Percentiles rank a stretch among this genome's conserved stretches.
phyloP scores from a whole-genome alignment of 2,329 filamentous ascomycete species.

The Fusarium tupiense region DNA sequence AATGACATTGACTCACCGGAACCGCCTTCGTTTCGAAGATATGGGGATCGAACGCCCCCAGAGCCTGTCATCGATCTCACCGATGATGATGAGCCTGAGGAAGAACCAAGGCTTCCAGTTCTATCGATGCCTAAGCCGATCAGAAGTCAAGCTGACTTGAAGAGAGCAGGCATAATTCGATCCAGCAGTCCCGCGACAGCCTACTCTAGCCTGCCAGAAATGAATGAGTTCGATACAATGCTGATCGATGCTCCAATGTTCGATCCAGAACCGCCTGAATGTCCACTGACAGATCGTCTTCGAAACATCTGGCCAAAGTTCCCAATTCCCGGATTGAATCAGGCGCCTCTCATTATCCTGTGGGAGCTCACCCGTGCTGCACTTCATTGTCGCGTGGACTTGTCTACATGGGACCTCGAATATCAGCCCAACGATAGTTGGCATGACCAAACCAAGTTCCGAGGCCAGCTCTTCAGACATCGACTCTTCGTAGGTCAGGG shows the following conservation, averaged over 20 bases:
- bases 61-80: constrained; percentile 9
- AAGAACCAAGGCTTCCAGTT: constrained; percentile 23
- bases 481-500: constrained; percentile 54
- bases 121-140: background rate
- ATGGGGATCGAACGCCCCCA: constrained; percentile 8
- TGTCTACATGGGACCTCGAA: constrained; percentile 47
- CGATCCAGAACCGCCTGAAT: background rate
- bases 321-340: constrained; percentile 50
- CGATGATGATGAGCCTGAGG: constrained; percentile 4
- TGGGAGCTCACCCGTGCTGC: constrained; percentile 65
- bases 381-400: constrained; percentile 55
- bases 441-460: constrained; percentile 56
- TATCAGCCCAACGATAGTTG: constrained; percentile 52
- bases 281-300: constrained; percentile 43
- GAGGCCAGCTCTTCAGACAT: constrained; percentile 52
- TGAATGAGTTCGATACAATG: constrained; percentile 13
- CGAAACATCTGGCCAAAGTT: constrained; percentile 54
- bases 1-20: background rate
- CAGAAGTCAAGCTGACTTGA: background rate
- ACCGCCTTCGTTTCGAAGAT: background rate
- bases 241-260: background rate
- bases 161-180: background rate
- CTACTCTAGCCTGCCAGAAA: constrained; percentile 36
- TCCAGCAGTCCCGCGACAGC: constrained; percentile 21
- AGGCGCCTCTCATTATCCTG: constrained; percentile 58